Evolutionary conservation across 345 rosid species (phyloP), one percentile per base, ranked within the genome.

Genomic region (Pugionium cornutum): DNA sequence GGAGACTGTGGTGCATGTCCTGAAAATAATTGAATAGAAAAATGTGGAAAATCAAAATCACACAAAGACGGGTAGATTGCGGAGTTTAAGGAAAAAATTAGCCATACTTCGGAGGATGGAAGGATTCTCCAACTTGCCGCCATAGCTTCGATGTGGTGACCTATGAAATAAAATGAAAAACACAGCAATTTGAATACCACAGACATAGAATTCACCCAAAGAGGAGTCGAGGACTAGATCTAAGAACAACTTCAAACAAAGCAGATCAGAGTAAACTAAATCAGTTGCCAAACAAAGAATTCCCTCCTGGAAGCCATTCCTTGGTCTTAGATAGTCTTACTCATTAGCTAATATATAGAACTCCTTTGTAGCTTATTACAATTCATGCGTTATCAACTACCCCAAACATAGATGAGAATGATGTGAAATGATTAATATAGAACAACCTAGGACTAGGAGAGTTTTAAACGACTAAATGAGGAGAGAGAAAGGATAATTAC

Each of bases 121-220:
- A 91, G 51, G 97, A 86, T 76, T 91, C 97, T 75, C 98, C 98
- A n/a, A 91, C 95, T 83, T 89, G 91, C 79, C 98, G 83, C 98
- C 98, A 91, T 68, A 83, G 72, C 78, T 91, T 91, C 43, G 89
- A 78, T 60, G 86, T 70, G 52, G 98, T 91, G 78, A 89, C 96
- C 98, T 91, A 67, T 72, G 76, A 31, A 76, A 44, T 51, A 53
- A 48, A 67, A 70, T 43, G 55, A 46, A 46, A 45, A 33, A 27
- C 57, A 48, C 42, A 48, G 7, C 51, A 40, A 11, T 58, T 26
- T 52, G 10, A 31, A 4, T 61, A 39, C 28, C 46, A 73, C 49
- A 53, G 6, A 8, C 26, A 66, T 32, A 37, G 4, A 30, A 11
- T n/a, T 67, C 62, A 66, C 7, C 1, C 5, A 52, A 52, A n/a